Evolutionary conservation across 352 stramenopile species (phyloP).

Genomic region (Nothophytophthora sp.): DNA sequence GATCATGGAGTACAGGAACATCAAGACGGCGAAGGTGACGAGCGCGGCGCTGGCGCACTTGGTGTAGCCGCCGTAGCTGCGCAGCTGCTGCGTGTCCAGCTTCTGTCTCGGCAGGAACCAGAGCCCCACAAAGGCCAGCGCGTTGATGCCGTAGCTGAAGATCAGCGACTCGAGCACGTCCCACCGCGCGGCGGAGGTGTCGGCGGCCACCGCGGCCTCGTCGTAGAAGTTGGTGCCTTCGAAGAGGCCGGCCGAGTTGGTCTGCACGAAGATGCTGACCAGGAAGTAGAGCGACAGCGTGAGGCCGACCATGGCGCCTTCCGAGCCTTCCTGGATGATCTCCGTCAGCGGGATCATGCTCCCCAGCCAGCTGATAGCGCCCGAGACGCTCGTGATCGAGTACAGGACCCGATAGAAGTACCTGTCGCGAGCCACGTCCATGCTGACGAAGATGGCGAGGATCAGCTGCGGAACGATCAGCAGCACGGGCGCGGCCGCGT

Average conservation of each 20-base stretch:
- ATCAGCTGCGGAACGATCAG: slow-evolving; percentile 32
- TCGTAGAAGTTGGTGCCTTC: slow-evolving; percentile 41
- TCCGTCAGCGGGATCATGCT: slow-evolving; percentile 46
- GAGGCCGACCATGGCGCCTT: slow-evolving; percentile 52
- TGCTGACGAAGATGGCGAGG: slow-evolving; percentile 17
- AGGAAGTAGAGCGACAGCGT: slow-evolving; percentile 40
- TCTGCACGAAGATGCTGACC: slow-evolving; percentile 39
- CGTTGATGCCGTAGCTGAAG: slow-evolving; percentile 49
- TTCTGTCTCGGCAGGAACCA: slow-evolving; percentile 55
- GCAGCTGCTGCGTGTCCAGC: slow-evolving; percentile 58
- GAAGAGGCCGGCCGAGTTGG: slow-evolving; percentile 35
- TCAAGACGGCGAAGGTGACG: slow-evolving; percentile 25
- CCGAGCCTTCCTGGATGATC: slow-evolving; percentile 55
- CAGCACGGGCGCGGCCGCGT: slow-evolving; percentile 21
- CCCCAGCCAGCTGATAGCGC: slow-evolving; percentile 20
- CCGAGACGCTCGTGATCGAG: slow-evolving; percentile 19
- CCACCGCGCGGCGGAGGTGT: slow-evolving; percentile 14
- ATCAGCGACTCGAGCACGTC: slow-evolving; percentile 34
- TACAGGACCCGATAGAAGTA: slow-evolving; percentile 33
- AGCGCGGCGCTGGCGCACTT: slow-evolving; percentile 46
- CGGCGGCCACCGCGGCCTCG: slow-evolving; percentile 12
- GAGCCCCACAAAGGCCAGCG: slow-evolving; percentile 29
- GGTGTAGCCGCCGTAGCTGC: slow-evolving; percentile 65
- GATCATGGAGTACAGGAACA: slow-evolving; percentile 52
- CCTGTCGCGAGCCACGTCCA: slow-evolving; percentile 28